These are phyloP conservation scores for Plasmopara muralis DNA, from an alignment of 352 stramenopile species.

Conservation along the genomic window DNA sequence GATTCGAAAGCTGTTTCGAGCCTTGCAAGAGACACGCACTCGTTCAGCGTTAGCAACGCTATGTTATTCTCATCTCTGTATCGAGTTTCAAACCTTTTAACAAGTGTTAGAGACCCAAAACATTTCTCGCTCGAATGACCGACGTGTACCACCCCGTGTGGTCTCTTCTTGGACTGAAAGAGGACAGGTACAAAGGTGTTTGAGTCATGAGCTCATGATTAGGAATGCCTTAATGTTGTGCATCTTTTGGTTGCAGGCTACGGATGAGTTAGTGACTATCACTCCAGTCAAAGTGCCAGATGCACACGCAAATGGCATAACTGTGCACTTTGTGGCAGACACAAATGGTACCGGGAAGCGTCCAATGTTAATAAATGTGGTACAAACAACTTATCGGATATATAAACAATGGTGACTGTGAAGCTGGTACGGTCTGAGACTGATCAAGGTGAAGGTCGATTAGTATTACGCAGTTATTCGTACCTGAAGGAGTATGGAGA, in stretches of 20 bases:
- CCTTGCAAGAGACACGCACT: constrained; percentile 16
- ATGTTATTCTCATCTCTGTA: constrained; percentile 17
- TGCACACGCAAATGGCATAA: constrained; percentile 28
- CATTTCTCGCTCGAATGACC: constrained; percentile 44
- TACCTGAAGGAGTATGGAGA: constrained; percentile 62
- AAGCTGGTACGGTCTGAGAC: constrained; percentile 20
- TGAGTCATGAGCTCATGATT: not conserved
- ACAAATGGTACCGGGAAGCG: constrained; percentile 14
- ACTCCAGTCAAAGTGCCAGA: constrained; percentile 21
- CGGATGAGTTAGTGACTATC: constrained; percentile 18
- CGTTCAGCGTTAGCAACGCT: constrained; percentile 37
- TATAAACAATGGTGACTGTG: constrained; percentile 51
- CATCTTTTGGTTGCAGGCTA: constrained; percentile 15
- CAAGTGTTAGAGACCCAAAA: constrained; percentile 45
- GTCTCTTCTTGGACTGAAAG: constrained; percentile 50
- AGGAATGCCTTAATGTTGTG: not conserved
- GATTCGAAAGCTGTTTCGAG: constrained; percentile 19
- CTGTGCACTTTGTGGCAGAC: constrained; percentile 20
- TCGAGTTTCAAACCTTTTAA: constrained; percentile 45
- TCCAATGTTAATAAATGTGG: constrained; percentile 59
- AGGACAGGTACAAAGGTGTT: constrained; percentile 30
- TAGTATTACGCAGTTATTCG: constrained; percentile 31
- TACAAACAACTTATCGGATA: constrained; percentile 40
- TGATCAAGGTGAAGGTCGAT: not conserved
- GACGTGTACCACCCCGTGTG: constrained; percentile 45